Percentiles rank a stretch among this genome's conserved stretches.
These are phyloP conservation scores for Leptodontidium sp. DNA, from an alignment of 2,329 filamentous ascomycete genomes.

Conservation along the genomic window DNA sequence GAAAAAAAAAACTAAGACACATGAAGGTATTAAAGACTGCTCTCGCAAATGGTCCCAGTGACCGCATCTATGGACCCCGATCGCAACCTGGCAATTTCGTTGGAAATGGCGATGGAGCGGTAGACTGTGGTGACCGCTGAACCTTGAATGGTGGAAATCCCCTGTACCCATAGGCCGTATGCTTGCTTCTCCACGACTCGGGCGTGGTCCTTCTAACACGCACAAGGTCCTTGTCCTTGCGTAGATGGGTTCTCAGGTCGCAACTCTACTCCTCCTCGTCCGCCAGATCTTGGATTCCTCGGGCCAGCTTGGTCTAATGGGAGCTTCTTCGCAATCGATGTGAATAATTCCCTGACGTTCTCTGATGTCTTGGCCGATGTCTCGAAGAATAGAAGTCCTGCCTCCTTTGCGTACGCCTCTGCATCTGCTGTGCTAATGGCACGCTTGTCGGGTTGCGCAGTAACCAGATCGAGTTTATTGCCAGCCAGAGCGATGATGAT, in stretches of 20 bases:
- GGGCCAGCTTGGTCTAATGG: slow-evolving; percentile 96
- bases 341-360: slow-evolving; percentile 96
- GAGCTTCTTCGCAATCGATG: slow-evolving; percentile 96
- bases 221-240: slow-evolving; percentile 66
- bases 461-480: slow-evolving; percentile 97
- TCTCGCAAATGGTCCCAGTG: slow-evolving; percentile 37
- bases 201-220: slow-evolving; percentile 60
- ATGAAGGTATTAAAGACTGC: slow-evolving; percentile 48
- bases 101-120: slow-evolving; percentile 33
- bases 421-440: slow-evolving; percentile 89
- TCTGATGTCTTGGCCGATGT: slow-evolving; percentile 97
- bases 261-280: slow-evolving; percentile 68
- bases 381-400: slow-evolving; percentile 96
- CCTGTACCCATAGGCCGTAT: slow-evolving; percentile 30
- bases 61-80: slow-evolving; percentile 36
- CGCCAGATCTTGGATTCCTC: slow-evolving; percentile 76
- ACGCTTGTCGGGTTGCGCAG: slow-evolving; percentile 93
- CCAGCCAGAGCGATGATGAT: slow-evolving; percentile 98
- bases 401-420: slow-evolving; percentile 93
- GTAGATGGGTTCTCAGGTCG: slow-evolving; percentile 62
- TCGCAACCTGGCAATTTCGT: slow-evolving; percentile 35
- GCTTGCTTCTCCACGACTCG: slow-evolving; percentile 33
- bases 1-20: slow-evolving; percentile 43
- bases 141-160: slow-evolving; percentile 30
- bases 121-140: slow-evolving; percentile 30